These are phyloP conservation scores for Phyllosticta citrichinensis DNA, from an alignment of 2,329 filamentous ascomycete species.

Conservation along the genomic window DNA sequence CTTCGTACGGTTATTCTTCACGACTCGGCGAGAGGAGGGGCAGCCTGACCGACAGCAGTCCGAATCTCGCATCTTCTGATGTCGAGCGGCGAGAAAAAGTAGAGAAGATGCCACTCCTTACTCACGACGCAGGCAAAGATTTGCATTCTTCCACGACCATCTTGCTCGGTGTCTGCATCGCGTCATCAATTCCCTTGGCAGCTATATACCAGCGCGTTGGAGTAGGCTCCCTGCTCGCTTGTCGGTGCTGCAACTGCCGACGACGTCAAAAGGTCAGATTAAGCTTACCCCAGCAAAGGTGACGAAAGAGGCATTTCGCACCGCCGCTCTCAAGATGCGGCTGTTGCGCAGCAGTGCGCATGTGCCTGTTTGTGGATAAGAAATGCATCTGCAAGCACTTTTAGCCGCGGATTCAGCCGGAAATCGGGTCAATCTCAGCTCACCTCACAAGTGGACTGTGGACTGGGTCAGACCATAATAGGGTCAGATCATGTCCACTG, in stretches of 20 bases:
- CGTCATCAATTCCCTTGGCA: background rate
- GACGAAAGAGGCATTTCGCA: background rate
- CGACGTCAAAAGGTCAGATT: background rate
- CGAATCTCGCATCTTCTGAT: background rate
- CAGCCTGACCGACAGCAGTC: background rate
- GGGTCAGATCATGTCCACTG: background rate
- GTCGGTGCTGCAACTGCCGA: background rate
- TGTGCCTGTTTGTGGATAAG: background rate
- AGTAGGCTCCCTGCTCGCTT: too few species aligned
- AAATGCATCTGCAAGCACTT: background rate
- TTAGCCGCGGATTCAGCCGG: background rate
- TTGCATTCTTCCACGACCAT: background rate
- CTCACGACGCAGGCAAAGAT: background rate
- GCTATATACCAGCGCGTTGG: too few species aligned
- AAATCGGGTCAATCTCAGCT: background rate
- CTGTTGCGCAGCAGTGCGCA: background rate
- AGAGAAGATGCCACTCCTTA: background rate
- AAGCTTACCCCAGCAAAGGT: background rate
- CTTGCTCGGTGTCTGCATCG: background rate
- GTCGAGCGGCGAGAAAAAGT: background rate
- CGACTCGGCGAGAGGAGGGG: background rate
- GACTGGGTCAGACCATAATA: background rate
- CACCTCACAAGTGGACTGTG: background rate
- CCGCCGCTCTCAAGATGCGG: background rate
- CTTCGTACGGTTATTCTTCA: background rate